These are phyloP conservation scores for Gynochthodes officinalis DNA, from an alignment of 257 asterid species.

Conservation along the genomic window DNA sequence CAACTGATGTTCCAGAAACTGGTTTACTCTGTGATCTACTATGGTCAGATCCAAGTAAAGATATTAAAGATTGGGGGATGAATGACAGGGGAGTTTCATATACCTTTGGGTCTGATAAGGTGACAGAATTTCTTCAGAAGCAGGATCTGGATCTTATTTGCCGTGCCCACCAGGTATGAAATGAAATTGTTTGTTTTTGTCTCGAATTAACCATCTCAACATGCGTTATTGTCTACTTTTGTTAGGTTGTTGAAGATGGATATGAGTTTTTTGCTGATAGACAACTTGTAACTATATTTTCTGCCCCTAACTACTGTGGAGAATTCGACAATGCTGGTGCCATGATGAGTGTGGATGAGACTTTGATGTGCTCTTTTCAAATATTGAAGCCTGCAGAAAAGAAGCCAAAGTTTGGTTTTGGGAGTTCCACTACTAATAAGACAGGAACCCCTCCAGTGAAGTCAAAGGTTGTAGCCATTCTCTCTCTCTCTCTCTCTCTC, in stretches of 20 bases:
- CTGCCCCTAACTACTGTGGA: slow-evolving; percentile 85
- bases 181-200: neutral
- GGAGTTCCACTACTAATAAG: slow-evolving; percentile 53
- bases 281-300: slow-evolving; percentile 73
- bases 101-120: slow-evolving; percentile 65
- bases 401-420: slow-evolving; percentile 67
- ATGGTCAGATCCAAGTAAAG: slow-evolving; percentile 82
- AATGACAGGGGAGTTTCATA: slow-evolving; percentile 76
- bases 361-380: slow-evolving; percentile 87
- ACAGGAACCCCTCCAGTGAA: slow-evolving; percentile 50
- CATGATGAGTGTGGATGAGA: slow-evolving; percentile 82
- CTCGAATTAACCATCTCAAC: slow-evolving; percentile 6
- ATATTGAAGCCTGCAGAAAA: slow-evolving; percentile 74
- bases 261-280: slow-evolving; percentile 84
- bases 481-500: neutral
- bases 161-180: slow-evolving; percentile 76
- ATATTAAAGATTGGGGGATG: slow-evolving; percentile 72
- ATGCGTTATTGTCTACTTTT: neutral
- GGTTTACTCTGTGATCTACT: slow-evolving; percentile 73
- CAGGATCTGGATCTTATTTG: slow-evolving; percentile 75
- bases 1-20: slow-evolving; percentile 66
- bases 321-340: slow-evolving; percentile 83
- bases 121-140: slow-evolving; percentile 64
- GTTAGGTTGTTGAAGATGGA: slow-evolving; percentile 79
- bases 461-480: slow-evolving; percentile 41